Base-by-base conservation (phyloP, 163 green algal species). In the Chloroidium sp. region DNA sequence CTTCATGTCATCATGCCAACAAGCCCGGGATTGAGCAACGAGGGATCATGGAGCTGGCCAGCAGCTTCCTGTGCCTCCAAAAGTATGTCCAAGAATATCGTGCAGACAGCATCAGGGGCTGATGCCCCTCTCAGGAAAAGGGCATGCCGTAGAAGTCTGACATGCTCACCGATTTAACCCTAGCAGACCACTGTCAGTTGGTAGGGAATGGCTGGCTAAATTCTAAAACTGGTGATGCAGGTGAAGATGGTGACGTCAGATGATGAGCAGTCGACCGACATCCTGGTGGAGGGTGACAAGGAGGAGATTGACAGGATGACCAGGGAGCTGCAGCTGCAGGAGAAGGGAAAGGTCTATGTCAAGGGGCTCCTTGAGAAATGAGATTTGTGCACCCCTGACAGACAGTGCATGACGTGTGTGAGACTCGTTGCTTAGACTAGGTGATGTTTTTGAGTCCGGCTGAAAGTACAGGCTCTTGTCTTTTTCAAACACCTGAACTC, bases 311-410 rank as follows among this genome's bases (percentile, higher is more conserved):
- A 68, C 6, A 62, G 82, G 4, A 64, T 85, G 62, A 62, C 68
- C 69, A 86, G 82, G 88, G 92, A 97, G 85, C 85, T 99, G 74
- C 80, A 90, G 1, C 83, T 98, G 1, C 86, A 91, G 62, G 95
- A 98, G 88, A 99, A 99, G 90, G 96, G 95, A 77, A 98, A 95
- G 90, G 90, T 98, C n/a, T 91, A 92, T 67, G 95, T 99, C 1
- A 98, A 98, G 83, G 95, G 95, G 13, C 85, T 99, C 6, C 80
- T 98, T 80, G 92, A 95, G 84, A 68, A 69, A 3, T 90, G 76
- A 84, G 36, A 36, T 36, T 36, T 36, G 36, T 36, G 36, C 36
- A 57, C 36, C 36, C 36, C 36, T 36, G 36, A 36, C 36, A 36
- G 36, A 36, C 36, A 36, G 36, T 36, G 36, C 36, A 36, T 36